Evolutionary conservation across 2,329 filamentous ascomycete genomes (phyloP).

Genomic region (Aspergillus melleus): DNA sequence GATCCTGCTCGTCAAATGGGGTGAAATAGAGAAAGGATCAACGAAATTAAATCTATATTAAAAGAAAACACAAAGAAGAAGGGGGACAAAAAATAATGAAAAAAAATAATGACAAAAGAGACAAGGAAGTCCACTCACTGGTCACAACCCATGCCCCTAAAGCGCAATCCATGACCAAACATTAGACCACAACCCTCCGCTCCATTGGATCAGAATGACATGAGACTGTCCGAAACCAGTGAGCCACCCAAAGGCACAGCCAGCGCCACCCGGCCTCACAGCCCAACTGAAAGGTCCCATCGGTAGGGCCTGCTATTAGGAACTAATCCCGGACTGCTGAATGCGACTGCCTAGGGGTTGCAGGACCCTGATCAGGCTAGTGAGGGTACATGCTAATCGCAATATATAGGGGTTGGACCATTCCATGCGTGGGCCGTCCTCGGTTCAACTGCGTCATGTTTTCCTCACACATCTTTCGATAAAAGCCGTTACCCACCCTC

Average conservation of each 20-base stretch:
- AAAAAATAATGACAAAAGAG: background rate
- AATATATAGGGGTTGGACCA: background rate
- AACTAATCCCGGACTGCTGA: constrained; percentile 1
- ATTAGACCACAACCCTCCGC: background rate
- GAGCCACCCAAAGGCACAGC: background rate
- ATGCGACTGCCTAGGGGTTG: constrained; percentile 5
- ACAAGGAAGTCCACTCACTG: background rate
- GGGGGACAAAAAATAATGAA: background rate
- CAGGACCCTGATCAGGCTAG: background rate
- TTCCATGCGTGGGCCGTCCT: background rate
- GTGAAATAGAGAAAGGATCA: no score
- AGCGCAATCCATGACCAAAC: background rate
- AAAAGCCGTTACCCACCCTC: background rate
- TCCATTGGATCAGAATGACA: background rate
- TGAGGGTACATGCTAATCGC: background rate
- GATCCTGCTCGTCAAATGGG: background rate
- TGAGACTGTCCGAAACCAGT: background rate
- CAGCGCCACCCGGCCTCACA: background rate
- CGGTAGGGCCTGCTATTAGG: background rate
- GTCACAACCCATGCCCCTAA: background rate
- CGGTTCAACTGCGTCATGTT: background rate
- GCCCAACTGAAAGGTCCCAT: background rate
- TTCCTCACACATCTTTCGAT: background rate
- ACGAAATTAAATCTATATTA: no score
- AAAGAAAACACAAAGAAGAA: background rate